These are phyloP conservation scores for Schizopora paradoxa DNA, from an alignment of 1,284 basidiomycete genomes.

Conservation along the genomic window DNA sequence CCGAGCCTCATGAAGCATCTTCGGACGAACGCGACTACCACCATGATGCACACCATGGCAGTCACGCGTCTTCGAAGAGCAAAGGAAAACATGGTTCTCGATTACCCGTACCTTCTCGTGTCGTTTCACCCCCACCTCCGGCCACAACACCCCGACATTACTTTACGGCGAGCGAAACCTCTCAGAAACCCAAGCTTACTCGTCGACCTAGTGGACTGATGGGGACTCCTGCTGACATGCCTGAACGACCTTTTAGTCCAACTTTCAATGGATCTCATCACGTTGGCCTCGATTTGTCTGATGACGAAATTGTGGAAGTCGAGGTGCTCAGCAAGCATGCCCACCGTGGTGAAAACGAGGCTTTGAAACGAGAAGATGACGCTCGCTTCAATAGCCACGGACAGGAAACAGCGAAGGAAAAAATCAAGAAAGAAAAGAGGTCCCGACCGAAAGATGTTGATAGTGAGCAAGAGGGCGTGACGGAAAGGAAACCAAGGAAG, in stretches of 20 bases:
- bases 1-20: constrained; percentile 11
- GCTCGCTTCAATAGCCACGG: no score
- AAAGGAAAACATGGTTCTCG: constrained; percentile 10
- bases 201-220: constrained; percentile 66
- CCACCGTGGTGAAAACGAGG: constrained; percentile 26
- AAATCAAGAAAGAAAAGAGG: constrained; percentile 31
- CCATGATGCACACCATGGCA: neutral
- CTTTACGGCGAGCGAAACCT: constrained; percentile 27
- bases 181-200: constrained; percentile 45
- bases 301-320: constrained; percentile 54
- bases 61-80: constrained; percentile 4
- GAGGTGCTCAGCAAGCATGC: constrained; percentile 25
- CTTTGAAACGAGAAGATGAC: constrained; percentile 28
- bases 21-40: constrained; percentile 9
- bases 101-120: constrained; percentile 25
- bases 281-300: constrained; percentile 46
- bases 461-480: constrained; percentile 25
- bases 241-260: constrained; percentile 53
- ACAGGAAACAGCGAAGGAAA: constrained; percentile 33
- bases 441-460: constrained; percentile 28
- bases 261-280: constrained; percentile 61
- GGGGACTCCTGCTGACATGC: constrained; percentile 32
- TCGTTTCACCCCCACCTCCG: constrained; percentile 29
- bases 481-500: constrained; percentile 29
- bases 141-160: constrained; percentile 25